These are phyloP conservation scores for Symmetrospora coprosmae DNA, from an alignment of 768 basidiomycete genomes.

Conservation along the genomic window DNA sequence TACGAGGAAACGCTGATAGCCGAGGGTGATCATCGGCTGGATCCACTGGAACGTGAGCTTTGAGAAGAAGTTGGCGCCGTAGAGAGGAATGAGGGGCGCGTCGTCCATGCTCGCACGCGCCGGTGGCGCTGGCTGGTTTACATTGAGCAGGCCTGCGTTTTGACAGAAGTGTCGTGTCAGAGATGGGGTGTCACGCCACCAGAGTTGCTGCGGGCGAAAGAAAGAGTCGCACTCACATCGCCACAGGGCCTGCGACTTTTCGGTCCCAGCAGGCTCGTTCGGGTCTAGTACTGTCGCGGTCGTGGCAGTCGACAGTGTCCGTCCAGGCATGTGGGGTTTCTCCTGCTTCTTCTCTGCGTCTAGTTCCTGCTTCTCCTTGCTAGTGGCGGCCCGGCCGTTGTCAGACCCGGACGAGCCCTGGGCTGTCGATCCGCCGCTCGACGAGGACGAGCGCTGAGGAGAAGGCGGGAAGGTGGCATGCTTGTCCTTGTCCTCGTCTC, in stretches of 20 bases:
- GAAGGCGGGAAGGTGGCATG: no score
- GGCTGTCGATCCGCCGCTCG: no score
- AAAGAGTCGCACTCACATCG: not conserved
- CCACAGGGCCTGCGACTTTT: not conserved
- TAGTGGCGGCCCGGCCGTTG: no score
- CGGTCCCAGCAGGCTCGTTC: not conserved
- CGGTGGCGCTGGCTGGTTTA: slow-evolving; percentile 5
- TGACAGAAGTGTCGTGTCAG: no score
- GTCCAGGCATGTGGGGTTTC: not conserved
- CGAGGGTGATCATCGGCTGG: slow-evolving; percentile 40
- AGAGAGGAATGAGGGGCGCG: slow-evolving; percentile 51
- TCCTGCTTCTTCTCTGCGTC: no score
- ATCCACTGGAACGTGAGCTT: slow-evolving; percentile 56
- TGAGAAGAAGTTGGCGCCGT: slow-evolving; percentile 47
- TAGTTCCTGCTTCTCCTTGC: no score
- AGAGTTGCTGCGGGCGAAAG: no score
- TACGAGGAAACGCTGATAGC: slow-evolving; percentile 59
- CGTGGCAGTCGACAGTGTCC: not conserved
- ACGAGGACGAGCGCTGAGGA: no score
- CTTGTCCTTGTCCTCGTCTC: no score
- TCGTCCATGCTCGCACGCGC: slow-evolving; percentile 37
- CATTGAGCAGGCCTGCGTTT: slow-evolving; percentile 16
- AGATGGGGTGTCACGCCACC: no score
- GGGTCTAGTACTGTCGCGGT: not conserved
- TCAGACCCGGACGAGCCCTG: no score